These are phyloP conservation scores for Tolypocladium nubicola DNA, from an alignment of 2,329 filamentous ascomycete species.

Conservation along the genomic window DNA sequence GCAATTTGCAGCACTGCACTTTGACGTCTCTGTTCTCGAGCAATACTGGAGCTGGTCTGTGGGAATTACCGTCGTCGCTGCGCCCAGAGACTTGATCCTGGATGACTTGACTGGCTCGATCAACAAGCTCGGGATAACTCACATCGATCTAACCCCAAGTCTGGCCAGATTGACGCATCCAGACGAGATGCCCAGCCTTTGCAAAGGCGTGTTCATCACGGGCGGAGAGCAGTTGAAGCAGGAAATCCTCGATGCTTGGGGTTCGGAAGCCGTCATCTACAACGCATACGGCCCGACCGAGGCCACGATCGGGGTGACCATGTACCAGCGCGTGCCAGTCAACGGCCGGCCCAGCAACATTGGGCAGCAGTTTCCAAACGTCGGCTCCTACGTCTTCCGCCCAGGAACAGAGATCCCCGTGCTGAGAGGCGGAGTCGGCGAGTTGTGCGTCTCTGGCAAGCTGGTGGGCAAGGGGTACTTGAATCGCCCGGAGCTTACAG, in stretches of 20 bases:
- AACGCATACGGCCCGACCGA: constrained; percentile 92
- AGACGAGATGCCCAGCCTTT: constrained; percentile 68
- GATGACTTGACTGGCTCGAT: constrained; percentile 72
- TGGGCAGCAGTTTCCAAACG: constrained; percentile 76
- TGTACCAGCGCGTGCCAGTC: constrained; percentile 68
- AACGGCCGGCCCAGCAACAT: constrained; percentile 83
- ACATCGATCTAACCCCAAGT: constrained; percentile 86
- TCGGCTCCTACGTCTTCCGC: constrained; percentile 69
- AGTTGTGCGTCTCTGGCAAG: constrained; percentile 79
- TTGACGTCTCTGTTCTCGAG: constrained; percentile 86
- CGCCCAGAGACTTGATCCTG: constrained; percentile 73
- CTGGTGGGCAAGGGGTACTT: constrained; percentile 86
- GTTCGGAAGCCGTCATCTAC: constrained; percentile 68
- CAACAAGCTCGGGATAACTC: constrained; percentile 63
- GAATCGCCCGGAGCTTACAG: constrained; percentile 66
- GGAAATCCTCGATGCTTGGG: constrained; percentile 83
- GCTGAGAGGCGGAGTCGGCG: constrained; percentile 67
- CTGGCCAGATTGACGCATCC: constrained; percentile 70
- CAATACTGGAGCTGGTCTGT: constrained; percentile 96
- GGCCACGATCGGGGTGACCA: constrained; percentile 85
- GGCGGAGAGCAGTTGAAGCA: constrained; percentile 82
- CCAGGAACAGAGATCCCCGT: constrained; percentile 62
- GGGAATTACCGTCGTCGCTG: constrained; percentile 73
- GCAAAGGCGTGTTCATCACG: constrained; percentile 81
- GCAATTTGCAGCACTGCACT: constrained; percentile 90